phyloP scores from a whole-genome alignment of 129 eudicot genomes.

The Saussurea involucrata region DNA sequence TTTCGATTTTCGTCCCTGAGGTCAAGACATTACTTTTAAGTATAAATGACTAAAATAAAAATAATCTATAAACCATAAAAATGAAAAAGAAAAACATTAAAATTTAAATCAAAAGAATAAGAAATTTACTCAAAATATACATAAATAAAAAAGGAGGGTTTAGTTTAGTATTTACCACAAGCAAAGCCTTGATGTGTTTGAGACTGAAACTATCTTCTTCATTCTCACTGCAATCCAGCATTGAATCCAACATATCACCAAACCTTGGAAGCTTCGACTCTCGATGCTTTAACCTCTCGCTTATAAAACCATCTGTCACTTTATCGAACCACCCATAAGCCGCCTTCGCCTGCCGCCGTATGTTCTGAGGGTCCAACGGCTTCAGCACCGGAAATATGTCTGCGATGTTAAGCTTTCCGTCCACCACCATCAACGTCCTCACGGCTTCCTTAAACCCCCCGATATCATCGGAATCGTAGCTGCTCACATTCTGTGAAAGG shows the following conservation, averaged over 20 bases:
- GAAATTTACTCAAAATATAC: too few species aligned
- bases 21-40: too few species aligned
- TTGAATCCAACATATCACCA: constrained; percentile 45
- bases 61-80: too few species aligned
- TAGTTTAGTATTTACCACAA: constrained; percentile 20
- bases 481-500: constrained; percentile 35
- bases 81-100: too few species aligned
- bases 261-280: constrained; percentile 14
- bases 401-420: constrained; percentile 42
- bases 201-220: constrained; percentile 16
- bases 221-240: constrained; percentile 33
- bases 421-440: constrained; percentile 34
- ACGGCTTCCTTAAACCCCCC: constrained; percentile 30
- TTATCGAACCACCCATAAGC: constrained; percentile 31
- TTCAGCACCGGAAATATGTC: constrained; percentile 48
- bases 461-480: constrained; percentile 10
- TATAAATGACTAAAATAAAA: too few species aligned
- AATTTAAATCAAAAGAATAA: too few species aligned
- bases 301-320: constrained; percentile 17
- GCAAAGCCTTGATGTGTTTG: constrained; percentile 21
- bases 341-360: constrained; percentile 29
- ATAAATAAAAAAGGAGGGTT: neutral
- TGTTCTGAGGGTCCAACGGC: constrained; percentile 44
- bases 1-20: too few species aligned
- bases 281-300: constrained; percentile 18